Base-by-base conservation (phyloP, 345 rosid species). In the Populus nigra region DNA sequence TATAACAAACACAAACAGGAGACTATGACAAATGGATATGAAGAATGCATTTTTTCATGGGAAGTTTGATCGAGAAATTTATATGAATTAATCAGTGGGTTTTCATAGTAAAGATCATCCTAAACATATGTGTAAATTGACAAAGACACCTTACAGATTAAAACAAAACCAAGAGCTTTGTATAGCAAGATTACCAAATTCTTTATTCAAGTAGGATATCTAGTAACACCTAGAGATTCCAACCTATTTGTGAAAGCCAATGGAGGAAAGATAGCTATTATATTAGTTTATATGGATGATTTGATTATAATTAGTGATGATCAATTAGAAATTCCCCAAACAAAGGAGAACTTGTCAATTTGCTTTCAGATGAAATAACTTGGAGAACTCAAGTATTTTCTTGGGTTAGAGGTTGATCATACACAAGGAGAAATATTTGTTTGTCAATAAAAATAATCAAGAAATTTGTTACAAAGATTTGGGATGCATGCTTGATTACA, bases 1-100 rank as follows among this genome's bases (percentile, higher is more conserved):
- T 49, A 0, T 0, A 16, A 2, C 22, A 15, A 49, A 49, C 55
- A 49, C 17, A 1, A 5, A 49, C 2, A 0, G 0, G 20, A 49
- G 7, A 15, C 1, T 17, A 16, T 49, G 55, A 16, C 2, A 16
- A 5, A 49, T 49, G 2, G 7, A 49, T 49, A 8, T 49, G 7
- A 49, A 17, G 5, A 49, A 49, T 49, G 1, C 0, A 4, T 49
- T 49, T 4, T 0, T 49, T 15, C 8, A 17, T 49, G 0, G 5
- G 1, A 5, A 49, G 22, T 17, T 49, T 1, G 22, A 49, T 49
- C 2, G 0, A 49, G 22, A 49, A 49, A 17, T 49, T 49, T 49
- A 49, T 8, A 5, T 17, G 8, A 49, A 49, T 17, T 0, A 43
- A 11, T 0, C 5, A 45, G 0, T 45, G 4, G 17, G 17, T 11